Percentiles rank a stretch among this genome's conserved stretches.
These are phyloP conservation scores for Acmispon strigosus DNA, from an alignment of 306 rosid genomes.

Conservation along the genomic window DNA sequence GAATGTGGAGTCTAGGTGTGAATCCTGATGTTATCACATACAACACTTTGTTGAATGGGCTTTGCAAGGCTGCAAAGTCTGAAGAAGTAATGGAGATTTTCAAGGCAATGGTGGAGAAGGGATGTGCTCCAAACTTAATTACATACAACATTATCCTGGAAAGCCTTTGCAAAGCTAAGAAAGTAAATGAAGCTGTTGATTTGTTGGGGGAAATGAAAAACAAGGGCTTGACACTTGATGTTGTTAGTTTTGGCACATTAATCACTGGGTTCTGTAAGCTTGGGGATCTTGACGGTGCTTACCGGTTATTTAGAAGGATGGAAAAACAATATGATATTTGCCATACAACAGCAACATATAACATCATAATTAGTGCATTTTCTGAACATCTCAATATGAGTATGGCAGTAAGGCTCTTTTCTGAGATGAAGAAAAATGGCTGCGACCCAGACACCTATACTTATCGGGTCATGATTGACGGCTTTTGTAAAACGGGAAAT, in stretches of 20 bases:
- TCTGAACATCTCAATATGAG: slow-evolving; percentile 59
- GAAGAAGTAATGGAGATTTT: slow-evolving; percentile 63
- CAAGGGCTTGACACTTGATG: slow-evolving; percentile 62
- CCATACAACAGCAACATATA: slow-evolving; percentile 68
- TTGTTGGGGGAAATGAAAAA: slow-evolving; percentile 55
- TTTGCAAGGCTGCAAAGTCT: slow-evolving; percentile 66
- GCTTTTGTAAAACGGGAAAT: slow-evolving; percentile 69
- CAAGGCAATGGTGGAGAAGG: slow-evolving; percentile 64
- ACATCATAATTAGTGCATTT: slow-evolving; percentile 60
- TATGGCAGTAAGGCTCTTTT: slow-evolving; percentile 49
- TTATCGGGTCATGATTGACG: slow-evolving; percentile 73
- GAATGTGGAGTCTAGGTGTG: slow-evolving; percentile 80
- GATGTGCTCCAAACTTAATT: slow-evolving; percentile 56
- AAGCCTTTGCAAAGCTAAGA: slow-evolving; percentile 73
- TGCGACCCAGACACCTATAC: slow-evolving; percentile 62
- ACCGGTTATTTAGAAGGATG: slow-evolving; percentile 46
- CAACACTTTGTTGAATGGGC: slow-evolving; percentile 80
- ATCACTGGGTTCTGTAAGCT: slow-evolving; percentile 52
- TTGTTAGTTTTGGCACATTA: slow-evolving; percentile 63
- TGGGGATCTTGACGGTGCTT: slow-evolving; percentile 74
- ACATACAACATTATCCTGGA: slow-evolving; percentile 72
- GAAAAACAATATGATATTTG: slow-evolving; percentile 35
- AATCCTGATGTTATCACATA: slow-evolving; percentile 83
- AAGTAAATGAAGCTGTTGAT: slow-evolving; percentile 48
- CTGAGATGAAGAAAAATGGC: slow-evolving; percentile 49